A percentile compares a stretch with the other conserved stretches of the same genome.
Conservation (phyloP, 1,284 basidiomycete species). For the Heimioporus punctisporus region DNA sequence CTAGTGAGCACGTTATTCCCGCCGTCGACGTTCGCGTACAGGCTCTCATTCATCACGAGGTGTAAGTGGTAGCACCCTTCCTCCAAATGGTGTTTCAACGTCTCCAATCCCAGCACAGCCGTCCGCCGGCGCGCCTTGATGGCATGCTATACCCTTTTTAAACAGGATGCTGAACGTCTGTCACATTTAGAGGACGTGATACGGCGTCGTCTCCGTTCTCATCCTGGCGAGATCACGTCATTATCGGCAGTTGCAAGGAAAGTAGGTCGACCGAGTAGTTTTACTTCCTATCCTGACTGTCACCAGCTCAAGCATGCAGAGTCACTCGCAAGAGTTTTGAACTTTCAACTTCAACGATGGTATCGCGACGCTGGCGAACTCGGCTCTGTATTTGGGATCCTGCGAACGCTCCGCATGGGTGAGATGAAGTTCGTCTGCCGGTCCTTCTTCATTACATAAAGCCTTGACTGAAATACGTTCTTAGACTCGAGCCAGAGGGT, state of each 20-base stretch:
- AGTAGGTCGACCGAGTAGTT: slow-evolving; percentile 12
- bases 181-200: slow-evolving; percentile 38
- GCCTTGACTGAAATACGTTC: slow-evolving; percentile 28
- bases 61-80: slow-evolving; percentile 57
- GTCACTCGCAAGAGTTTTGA: slow-evolving; percentile 15
- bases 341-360: slow-evolving; percentile 15
- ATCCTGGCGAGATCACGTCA: slow-evolving; percentile 12
- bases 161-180: slow-evolving; percentile 49
- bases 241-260: slow-evolving; percentile 18
- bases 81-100: slow-evolving; percentile 8
- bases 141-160: slow-evolving; percentile 57
- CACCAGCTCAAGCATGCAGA: slow-evolving; percentile 25
- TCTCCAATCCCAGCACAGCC: slow-evolving; percentile 42
- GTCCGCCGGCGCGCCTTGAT: slow-evolving; percentile 65
- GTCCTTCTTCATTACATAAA: slow-evolving; percentile 6
- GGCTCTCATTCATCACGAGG: slow-evolving; percentile 65
- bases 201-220: slow-evolving; percentile 8
- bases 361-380: slow-evolving; percentile 9
- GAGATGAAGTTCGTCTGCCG: slow-evolving; percentile 21
- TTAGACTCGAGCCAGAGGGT: slow-evolving; percentile 23
- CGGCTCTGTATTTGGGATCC: slow-evolving; percentile 7
- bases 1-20: slow-evolving; percentile 67
- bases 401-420: slow-evolving; percentile 22
- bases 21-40: slow-evolving; percentile 69
- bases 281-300: slow-evolving; percentile 9